Conservation (phyloP, 805 yeast species). For the Lipomyces sp. region DNA sequence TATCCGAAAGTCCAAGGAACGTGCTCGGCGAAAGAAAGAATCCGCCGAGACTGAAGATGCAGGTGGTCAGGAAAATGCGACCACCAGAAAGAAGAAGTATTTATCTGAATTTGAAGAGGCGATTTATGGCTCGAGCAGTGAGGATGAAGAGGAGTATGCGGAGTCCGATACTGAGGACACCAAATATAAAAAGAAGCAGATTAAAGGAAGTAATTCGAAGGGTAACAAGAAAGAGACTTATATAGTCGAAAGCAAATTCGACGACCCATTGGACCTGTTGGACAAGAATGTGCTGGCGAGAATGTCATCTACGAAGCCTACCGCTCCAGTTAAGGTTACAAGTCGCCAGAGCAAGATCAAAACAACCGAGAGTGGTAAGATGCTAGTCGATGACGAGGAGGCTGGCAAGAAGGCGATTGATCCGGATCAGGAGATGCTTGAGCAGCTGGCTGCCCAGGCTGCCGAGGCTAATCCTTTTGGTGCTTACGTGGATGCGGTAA, state of each 20-base stretch:
- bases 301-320: slow-evolving; percentile 86
- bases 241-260: slow-evolving; percentile 66
- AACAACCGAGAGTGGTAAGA: slow-evolving; percentile 65
- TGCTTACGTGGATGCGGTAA: slow-evolving; percentile 93
- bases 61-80: slow-evolving; percentile 41
- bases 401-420: slow-evolving; percentile 35
- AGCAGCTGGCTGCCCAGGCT: slow-evolving; percentile 48
- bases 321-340: slow-evolving; percentile 50
- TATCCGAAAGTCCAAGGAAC: slow-evolving; percentile 81
- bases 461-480: slow-evolving; percentile 64
- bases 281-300: slow-evolving; percentile 84
- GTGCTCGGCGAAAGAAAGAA: slow-evolving; percentile 75
- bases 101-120: slow-evolving; percentile 94
- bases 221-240: slow-evolving; percentile 54
- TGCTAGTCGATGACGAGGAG: slow-evolving; percentile 57
- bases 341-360: slow-evolving; percentile 44
- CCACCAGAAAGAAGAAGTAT: slow-evolving; percentile 52
- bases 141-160: slow-evolving; percentile 57
- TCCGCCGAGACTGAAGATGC: slow-evolving; percentile 27
- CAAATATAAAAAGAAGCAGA: slow-evolving; percentile 33
- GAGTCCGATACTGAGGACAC: slow-evolving; percentile 50
- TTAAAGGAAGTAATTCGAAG: slow-evolving; percentile 32
- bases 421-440: slow-evolving; percentile 51
- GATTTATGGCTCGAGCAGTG: slow-evolving; percentile 73
- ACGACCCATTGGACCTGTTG: slow-evolving; percentile 82